Evolutionary conservation across 140 eudicot genomes (phyloP).

Genomic region (Ambrosia hybrid): DNA sequence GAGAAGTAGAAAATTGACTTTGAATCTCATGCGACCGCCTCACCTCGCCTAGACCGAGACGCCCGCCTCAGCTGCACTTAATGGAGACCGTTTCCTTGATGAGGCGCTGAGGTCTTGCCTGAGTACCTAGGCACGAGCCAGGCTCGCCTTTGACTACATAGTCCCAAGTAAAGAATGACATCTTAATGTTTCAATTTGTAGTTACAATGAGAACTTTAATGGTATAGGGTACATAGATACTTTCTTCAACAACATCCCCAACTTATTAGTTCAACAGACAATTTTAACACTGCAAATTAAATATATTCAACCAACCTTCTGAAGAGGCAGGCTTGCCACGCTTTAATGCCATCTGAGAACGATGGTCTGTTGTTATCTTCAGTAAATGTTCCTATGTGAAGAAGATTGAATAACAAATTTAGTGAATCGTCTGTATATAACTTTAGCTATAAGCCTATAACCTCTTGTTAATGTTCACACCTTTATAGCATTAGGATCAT

Average conservation of each 20-base stretch:
- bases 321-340: slow-evolving; percentile 62
- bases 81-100: too few species aligned
- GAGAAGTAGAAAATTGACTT: too few species aligned
- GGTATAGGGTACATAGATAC: not conserved
- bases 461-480: slow-evolving; percentile 31
- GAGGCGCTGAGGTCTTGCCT: too few species aligned
- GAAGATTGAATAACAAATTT: slow-evolving; percentile 19
- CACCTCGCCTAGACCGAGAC: too few species aligned
- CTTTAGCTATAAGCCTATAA: not conserved
- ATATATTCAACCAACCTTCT: slow-evolving; percentile 53
- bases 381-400: slow-evolving; percentile 70
- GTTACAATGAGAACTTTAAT: too few species aligned
- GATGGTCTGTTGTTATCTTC: slow-evolving; percentile 78
- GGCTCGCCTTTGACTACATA: too few species aligned
- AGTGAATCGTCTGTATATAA: slow-evolving; percentile 16
- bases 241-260: not conserved
- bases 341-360: slow-evolving; percentile 79
- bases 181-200: too few species aligned
- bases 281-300: not conserved
- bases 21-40: too few species aligned
- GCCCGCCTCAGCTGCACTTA: too few species aligned
- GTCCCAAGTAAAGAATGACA: too few species aligned
- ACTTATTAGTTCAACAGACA: not conserved
- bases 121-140: too few species aligned
- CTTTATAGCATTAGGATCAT: slow-evolving; percentile 88